Percentiles rank a stretch among this genome's conserved stretches.
These are phyloP conservation scores for Diaporthe nobilis DNA, from an alignment of 2,329 filamentous ascomycete species.

Conservation along the genomic window DNA sequence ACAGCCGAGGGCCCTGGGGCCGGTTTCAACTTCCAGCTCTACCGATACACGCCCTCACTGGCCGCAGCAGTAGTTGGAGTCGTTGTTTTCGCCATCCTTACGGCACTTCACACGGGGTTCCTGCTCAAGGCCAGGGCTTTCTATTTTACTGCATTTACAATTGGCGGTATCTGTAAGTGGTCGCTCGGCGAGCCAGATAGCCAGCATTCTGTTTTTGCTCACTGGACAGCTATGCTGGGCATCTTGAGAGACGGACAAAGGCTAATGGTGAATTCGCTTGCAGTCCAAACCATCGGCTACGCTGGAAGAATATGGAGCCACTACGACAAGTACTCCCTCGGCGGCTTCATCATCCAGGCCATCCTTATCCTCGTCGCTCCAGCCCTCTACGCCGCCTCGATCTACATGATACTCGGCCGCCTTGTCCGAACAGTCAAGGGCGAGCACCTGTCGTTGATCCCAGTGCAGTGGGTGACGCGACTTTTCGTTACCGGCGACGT, in stretches of 20 bases:
- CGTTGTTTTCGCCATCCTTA: slow-evolving; percentile 55
- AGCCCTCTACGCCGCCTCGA: slow-evolving; percentile 34
- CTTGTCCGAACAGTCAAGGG: slow-evolving; percentile 26
- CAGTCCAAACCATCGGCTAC: slow-evolving; percentile 34
- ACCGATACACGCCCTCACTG: slow-evolving; percentile 61
- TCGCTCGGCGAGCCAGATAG: not conserved
- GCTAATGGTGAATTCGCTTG: not conserved
- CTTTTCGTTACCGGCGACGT: slow-evolving; percentile 35
- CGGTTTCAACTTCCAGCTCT: slow-evolving; percentile 46
- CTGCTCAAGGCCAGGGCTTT: slow-evolving; percentile 58
- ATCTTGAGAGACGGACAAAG: not conserved
- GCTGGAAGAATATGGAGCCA: slow-evolving; percentile 19
- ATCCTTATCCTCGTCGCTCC: slow-evolving; percentile 34
- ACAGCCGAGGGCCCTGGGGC: not conserved
- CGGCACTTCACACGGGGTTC: slow-evolving; percentile 54
- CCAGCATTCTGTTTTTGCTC: not conserved
- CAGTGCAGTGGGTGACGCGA: slow-evolving; percentile 27
- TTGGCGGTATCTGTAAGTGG: slow-evolving; percentile 64
- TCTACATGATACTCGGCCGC: slow-evolving; percentile 36
- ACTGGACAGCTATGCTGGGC: no score
- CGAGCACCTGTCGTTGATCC: slow-evolving; percentile 7
- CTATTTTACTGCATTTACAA: slow-evolving; percentile 65
- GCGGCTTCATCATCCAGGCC: slow-evolving; percentile 26
- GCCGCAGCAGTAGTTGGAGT: slow-evolving; percentile 58
- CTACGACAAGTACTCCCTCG: not conserved